Conservation (phyloP, 331 rosid genomes). For the Quercus tomentella region DNA sequence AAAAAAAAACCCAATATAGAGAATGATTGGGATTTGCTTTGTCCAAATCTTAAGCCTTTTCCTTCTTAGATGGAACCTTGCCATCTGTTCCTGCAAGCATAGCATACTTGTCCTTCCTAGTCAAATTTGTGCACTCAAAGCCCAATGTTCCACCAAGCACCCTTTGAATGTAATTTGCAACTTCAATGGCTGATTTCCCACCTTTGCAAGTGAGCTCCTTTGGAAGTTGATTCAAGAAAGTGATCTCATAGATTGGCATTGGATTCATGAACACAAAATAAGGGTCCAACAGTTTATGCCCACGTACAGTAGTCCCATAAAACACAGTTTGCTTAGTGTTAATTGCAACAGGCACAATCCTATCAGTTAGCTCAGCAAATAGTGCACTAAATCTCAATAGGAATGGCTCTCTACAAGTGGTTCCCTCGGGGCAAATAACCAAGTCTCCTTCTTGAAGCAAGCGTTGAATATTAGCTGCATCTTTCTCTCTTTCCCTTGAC, state of each 20-base stretch:
- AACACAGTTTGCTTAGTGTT: conserved; percentile 85
- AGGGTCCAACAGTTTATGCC: conserved; percentile 75
- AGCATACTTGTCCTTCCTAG: conserved; percentile 85
- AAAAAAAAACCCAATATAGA: neutral
- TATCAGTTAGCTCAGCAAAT: conserved; percentile 78
- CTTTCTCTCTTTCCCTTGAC: conserved; percentile 81
- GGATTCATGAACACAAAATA: conserved; percentile 96
- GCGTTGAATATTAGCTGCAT: conserved; percentile 66
- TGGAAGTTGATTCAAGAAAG: conserved; percentile 75
- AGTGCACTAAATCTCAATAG: conserved; percentile 85
- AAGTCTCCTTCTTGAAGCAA: conserved; percentile 85
- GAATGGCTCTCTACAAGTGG: conserved; percentile 87
- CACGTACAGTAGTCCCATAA: conserved; percentile 73
- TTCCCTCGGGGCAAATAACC: conserved; percentile 93
- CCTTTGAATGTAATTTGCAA: conserved; percentile 83
- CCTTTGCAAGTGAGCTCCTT: conserved; percentile 63
- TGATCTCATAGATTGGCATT: conserved; percentile 71
- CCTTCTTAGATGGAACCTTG: conserved; percentile 47
- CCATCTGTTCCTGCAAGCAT: conserved; percentile 94
- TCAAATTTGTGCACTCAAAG: conserved; percentile 83
- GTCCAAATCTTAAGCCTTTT: conserved; percentile 24
- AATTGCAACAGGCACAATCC: conserved; percentile 89
- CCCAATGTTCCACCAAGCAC: conserved; percentile 83
- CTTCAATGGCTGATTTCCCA: conserved; percentile 76
- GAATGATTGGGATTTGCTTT: neutral